Base-by-base conservation (phyloP, 768 basidiomycete species). In the Mrakia hoshinonis region DNA sequence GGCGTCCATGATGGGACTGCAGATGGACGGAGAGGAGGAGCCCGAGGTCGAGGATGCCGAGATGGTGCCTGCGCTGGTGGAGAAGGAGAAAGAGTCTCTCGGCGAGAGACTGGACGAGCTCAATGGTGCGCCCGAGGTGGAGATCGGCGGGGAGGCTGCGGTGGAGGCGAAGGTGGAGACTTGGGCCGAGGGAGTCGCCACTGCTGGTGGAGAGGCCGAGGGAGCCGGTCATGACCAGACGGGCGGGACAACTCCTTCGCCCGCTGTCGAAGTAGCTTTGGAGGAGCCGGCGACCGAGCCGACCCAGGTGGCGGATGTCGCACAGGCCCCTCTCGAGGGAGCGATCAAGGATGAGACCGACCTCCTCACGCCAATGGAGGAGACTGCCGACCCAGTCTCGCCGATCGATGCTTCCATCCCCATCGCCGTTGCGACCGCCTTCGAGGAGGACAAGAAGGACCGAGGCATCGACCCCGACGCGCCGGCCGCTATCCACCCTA, bases 121-220 rank as follows among this genome's bases (percentile, higher is more conserved):
- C 58, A 51, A 34, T 15, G 29, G 20, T 0, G 11, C 46, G 64
- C 64, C 64, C 2, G 18, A 47, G 47, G 48, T 66, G 2, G 46
- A 48, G 48, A 47, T 66, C 29, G 64, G 64, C 31, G 64, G 47
- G 2, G 64, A 66, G 48, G 24, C 64, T n/a, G 64, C 43, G 48
- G 64, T 51, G 24, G 64, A 51, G 22, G 46, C 64, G 6, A 66
- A 66, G 48, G 64, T 66, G 5, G 64, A 66, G 48, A 66, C 24
- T 9, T 66, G 64, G 64, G 64, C 64, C 4, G 64, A 61, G 58
- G 58, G 34, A 34, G 58, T 61, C 22, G 58, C 58, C 5, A 34
- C 31, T 18, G 58, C 58, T 9, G 58, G 18, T 13, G 58, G 34
- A 36, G 58, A 36, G 15, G 58, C 1, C 31, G 58, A 61, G 22